Conservation (phyloP, 2,329 filamentous ascomycete genomes). For the Sporothrix brasiliensis region DNA sequence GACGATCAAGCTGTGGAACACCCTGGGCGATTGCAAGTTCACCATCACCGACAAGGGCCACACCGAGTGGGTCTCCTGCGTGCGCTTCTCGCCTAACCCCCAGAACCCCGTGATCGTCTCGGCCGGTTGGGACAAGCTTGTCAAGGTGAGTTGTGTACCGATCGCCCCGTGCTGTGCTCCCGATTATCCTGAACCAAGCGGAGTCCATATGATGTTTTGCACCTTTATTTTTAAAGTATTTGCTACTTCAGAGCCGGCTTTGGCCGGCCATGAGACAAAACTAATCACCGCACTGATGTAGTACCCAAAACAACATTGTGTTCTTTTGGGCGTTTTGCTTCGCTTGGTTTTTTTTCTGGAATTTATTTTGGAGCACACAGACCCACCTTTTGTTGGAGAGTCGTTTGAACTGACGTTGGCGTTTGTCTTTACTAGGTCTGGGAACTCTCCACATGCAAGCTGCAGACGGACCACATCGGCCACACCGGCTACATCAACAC, state of each 20-base stretch:
- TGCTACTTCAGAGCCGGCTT: conserved; percentile 99
- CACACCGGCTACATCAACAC: conserved; percentile 99
- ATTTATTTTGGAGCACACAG: not conserved
- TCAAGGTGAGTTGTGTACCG: conserved; percentile 76
- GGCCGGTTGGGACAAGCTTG: conserved; percentile 98
- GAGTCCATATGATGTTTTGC: conserved; percentile 83
- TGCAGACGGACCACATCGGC: conserved; percentile 99
- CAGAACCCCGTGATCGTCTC: conserved; percentile 99
- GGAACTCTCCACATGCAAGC: conserved; percentile 98
- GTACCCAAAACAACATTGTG: conserved; percentile 35
- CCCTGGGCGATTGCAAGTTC: conserved; percentile 99
- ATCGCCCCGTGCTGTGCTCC: not conserved
- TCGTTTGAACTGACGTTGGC: conserved; percentile 20
- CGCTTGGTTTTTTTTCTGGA: conserved; percentile 4
- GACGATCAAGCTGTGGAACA: conserved; percentile 99
- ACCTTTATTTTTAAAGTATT: conserved; percentile 81
- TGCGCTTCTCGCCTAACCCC: conserved; percentile 99
- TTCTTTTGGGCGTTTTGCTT: not conserved
- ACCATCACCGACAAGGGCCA: conserved; percentile 99
- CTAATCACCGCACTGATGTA: conserved; percentile 73
- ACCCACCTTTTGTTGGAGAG: not conserved
- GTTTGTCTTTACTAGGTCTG: conserved; percentile 69
- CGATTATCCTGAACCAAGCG: not conserved
- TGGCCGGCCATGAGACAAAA: conserved; percentile 94
- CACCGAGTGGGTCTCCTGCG: conserved; percentile 99